A percentile compares a stretch with the other conserved stretches of the same genome.
Conservation (phyloP, 805 yeast genomes). For the Candida vaughaniae region DNA sequence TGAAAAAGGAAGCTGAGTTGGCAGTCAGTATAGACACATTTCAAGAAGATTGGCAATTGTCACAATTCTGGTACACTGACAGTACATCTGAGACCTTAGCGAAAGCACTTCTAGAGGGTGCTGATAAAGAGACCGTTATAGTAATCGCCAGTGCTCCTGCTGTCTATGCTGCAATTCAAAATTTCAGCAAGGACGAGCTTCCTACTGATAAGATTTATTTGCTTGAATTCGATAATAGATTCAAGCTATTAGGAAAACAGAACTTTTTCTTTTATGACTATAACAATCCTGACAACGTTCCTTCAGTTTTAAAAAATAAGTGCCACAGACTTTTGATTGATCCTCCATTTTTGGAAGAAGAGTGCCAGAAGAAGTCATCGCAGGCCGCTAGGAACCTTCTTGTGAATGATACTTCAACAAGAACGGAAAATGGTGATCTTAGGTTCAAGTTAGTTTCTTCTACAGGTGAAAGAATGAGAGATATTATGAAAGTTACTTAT, state of each 20-base stretch:
- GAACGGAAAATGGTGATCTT: conserved; percentile 39
- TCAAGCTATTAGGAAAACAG: conserved; percentile 68
- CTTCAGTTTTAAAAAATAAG: conserved; percentile 53
- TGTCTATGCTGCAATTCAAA: conserved; percentile 77
- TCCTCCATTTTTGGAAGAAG: conserved; percentile 83
- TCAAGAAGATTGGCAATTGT: conserved; percentile 90
- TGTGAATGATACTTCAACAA: conserved; percentile 33
- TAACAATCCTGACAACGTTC: conserved; percentile 62
- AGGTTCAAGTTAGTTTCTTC: conserved; percentile 63
- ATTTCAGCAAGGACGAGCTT: conserved; percentile 43
- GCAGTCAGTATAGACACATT: conserved; percentile 58
- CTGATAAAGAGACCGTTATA: conserved; percentile 66
- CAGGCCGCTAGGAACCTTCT: conserved; percentile 57
- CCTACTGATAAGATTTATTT: conserved; percentile 73
- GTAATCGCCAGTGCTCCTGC: conserved; percentile 89
- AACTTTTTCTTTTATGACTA: conserved; percentile 77
- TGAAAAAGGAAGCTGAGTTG: conserved; percentile 10
- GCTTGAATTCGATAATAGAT: conserved; percentile 77
- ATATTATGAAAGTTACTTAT: conserved; percentile 58
- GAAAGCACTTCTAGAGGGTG: conserved; percentile 72
- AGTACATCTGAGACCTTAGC: conserved; percentile 69
- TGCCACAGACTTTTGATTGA: conserved; percentile 76
- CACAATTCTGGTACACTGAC: conserved; percentile 89
- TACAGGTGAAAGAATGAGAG: conserved; percentile 87
- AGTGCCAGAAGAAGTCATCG: conserved; percentile 70